Base-by-base conservation (phyloP, 768 basidiomycete genomes). In the Leucocoprinus leucothites region DNA sequence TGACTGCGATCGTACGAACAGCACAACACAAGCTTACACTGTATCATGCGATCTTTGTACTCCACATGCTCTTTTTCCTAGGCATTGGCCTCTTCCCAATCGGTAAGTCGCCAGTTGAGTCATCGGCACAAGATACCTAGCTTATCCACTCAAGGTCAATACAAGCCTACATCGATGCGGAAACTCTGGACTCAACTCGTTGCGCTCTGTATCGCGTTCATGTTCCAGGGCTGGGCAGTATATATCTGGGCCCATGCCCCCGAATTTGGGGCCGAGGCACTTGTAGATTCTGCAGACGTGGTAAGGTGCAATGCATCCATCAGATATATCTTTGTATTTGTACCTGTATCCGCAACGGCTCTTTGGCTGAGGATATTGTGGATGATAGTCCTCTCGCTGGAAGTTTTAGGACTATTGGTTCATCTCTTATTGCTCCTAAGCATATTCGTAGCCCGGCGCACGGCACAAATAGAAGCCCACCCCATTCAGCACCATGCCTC, bases 231-330 rank as follows among this genome's bases (percentile, higher is more conserved):
- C 8, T 60, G 53, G 44, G 57, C 59, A 11, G 9, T 60, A 2
- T 60, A 60, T 22, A 47, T 60, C 43, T 60, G 59, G 59, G 56
- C 59, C 5, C 54, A 51, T n/a, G 59, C 59, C 13, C 56, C 52
- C 4, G 44, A 21, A 9, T 60, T 60, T 35, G 59, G 59, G 8
- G 31, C 11, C 6, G 31, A 11, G 31, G 31, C 31, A 31, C 31
- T 31, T 31, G 31, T 5, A 11, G 31, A 5, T 11, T 25, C 21
- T 9, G 4, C 18, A 13, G 9, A 42, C 21, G 41, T 36, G 16
- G 48, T 47, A 42, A 54, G 54, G n/a, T 56, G 55, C 56, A 60
- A 60, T 34, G 40, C 57, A 19, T 36, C 48, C 18, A 60, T 57
- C 51, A 60, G 54, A 49, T 60, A 60, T 35, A 50, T 60, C 47